A percentile compares a stretch with the other conserved stretches of the same genome.
Conservation (phyloP, 1,139 yeast species). For the Pichia cactophila region DNA sequence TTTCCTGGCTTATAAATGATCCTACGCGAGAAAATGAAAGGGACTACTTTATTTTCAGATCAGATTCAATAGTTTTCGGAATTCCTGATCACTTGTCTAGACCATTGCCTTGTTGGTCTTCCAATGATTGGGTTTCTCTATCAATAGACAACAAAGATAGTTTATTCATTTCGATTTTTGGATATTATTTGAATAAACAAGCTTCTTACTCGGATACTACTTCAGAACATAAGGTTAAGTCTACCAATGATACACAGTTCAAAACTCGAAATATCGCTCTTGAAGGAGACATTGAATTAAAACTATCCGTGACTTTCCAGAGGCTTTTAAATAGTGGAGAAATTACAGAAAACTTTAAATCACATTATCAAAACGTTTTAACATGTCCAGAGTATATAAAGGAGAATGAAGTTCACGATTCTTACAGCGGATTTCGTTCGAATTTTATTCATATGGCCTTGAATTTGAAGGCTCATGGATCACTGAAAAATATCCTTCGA, state of each 20-base stretch:
- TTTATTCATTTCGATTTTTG: constrained; percentile 18
- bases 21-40: constrained; percentile 28
- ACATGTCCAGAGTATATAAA: constrained; percentile 55
- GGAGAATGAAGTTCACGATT: constrained; percentile 48
- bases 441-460: constrained; percentile 75
- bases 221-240: constrained; percentile 2
- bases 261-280: constrained; percentile 52
- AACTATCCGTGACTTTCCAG: constrained; percentile 53
- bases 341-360: constrained; percentile 48
- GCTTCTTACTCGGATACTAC: constrained; percentile 12
- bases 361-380: constrained; percentile 65
- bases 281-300: constrained; percentile 54
- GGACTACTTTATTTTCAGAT: constrained; percentile 53
- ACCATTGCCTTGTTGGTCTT: constrained; percentile 56
- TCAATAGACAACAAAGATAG: constrained; percentile 10
- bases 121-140: constrained; percentile 31
- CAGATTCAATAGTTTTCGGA: constrained; percentile 63
- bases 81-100: constrained; percentile 59
- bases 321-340: constrained; percentile 32
- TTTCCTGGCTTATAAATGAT: constrained; percentile 52
- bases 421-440: constrained; percentile 72
- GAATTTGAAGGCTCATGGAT: constrained; percentile 21
- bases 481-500: constrained; percentile 51
- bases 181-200: constrained; percentile 17
- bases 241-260: constrained; percentile 20